phyloP scores from a whole-genome alignment of 306 rosid genomes.

The Arachis stenosperma region DNA sequence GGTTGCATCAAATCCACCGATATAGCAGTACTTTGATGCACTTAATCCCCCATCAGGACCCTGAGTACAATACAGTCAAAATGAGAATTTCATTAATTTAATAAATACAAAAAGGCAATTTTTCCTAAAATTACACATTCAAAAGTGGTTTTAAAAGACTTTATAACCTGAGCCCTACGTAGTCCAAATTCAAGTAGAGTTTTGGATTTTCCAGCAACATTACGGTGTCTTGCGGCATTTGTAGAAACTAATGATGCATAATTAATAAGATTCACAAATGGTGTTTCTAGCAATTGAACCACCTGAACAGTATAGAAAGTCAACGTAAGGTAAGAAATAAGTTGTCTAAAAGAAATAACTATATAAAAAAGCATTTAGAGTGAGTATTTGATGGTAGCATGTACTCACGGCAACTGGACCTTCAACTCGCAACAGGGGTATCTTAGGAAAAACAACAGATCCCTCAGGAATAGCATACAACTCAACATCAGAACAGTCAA shows the following conservation, averaged over 20 bases:
- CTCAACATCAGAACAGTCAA: constrained; percentile 91
- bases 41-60: constrained; percentile 98
- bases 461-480: constrained; percentile 89
- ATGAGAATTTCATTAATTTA: constrained; percentile 34
- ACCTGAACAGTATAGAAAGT: constrained; percentile 55
- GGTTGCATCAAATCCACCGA: constrained; percentile 98
- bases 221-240: constrained; percentile 98
- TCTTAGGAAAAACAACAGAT: constrained; percentile 91
- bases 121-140: constrained; percentile 15
- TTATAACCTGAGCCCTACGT: constrained; percentile 81
- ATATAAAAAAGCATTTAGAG: constrained; percentile 9
- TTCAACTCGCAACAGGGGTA: constrained; percentile 89
- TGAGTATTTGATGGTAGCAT: constrained; percentile 19
- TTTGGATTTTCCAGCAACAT: constrained; percentile 96
- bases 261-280: constrained; percentile 85
- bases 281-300: constrained; percentile 96
- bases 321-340: constrained; percentile 26
- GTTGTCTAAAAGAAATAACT: constrained; percentile 13
- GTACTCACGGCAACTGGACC: constrained; percentile 96
- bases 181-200: constrained; percentile 94
- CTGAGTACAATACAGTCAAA: constrained; percentile 43
- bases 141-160: constrained; percentile 22
- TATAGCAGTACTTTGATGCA: constrained; percentile 94
- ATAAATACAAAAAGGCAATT: constrained; percentile 28
- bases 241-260: constrained; percentile 93